These are phyloP conservation scores for Botryotinia narcissicola DNA, from an alignment of 2,329 filamentous ascomycete species.

Conservation along the genomic window DNA sequence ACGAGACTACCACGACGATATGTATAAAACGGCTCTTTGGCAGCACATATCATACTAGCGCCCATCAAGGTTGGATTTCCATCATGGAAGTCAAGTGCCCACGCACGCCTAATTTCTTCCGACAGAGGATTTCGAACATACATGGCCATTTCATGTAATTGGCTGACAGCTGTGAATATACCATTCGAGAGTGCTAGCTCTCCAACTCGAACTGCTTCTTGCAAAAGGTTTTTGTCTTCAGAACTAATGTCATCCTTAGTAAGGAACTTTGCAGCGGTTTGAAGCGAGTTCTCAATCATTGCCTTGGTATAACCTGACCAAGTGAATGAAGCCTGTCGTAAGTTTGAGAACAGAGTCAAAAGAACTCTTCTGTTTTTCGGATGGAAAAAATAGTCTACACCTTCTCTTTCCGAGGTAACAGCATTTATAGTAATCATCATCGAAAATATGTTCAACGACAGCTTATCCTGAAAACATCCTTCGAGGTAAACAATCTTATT, in stretches of 20 bases:
- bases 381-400: conserved; percentile 88
- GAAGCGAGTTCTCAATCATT: conserved; percentile 62
- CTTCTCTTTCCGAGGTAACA: conserved; percentile 80
- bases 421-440: conserved; percentile 83
- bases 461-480: conserved; percentile 79
- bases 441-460: conserved; percentile 80
- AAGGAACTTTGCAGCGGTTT: conserved; percentile 67
- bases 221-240: conserved; percentile 60
- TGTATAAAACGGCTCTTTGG: neutral
- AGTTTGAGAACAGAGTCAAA: conserved; percentile 68
- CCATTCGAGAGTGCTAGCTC: conserved; percentile 56
- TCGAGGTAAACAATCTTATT: conserved; percentile 72
- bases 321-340: conserved; percentile 83
- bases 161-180: conserved; percentile 65
- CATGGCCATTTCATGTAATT: conserved; percentile 74
- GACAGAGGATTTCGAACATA: conserved; percentile 65
- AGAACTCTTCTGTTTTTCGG: conserved; percentile 66
- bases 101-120: conserved; percentile 55
- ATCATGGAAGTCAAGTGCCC: conserved; percentile 60
- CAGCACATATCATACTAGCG: conserved; percentile 31
- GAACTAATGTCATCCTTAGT: conserved; percentile 54
- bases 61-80: conserved; percentile 53
- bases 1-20: conserved; percentile 15
- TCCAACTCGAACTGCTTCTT: conserved; percentile 64
- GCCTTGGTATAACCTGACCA: conserved; percentile 67